Percentiles rank a stretch among this genome's conserved stretches.
phyloP scores from a whole-genome alignment of 257 asterid species.

The Craterostigma plantagineum region DNA sequence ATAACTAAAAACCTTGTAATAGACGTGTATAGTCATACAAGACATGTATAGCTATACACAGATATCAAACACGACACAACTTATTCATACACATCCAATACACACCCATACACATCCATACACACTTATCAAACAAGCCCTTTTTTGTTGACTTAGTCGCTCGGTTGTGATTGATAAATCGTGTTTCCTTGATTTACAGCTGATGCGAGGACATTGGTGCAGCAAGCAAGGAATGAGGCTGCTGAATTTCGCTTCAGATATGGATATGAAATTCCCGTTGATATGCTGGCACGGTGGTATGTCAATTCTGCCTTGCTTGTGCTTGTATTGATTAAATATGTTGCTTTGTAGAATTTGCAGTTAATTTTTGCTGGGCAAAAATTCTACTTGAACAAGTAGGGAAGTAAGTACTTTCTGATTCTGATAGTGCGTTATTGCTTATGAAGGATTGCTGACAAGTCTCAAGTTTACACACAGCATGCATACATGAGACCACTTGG shows the following conservation, averaged over 20 bases:
- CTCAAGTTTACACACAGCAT: slow-evolving; percentile 98
- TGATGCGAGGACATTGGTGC: slow-evolving; percentile 97
- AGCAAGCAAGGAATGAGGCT: slow-evolving; percentile 97
- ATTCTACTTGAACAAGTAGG: not conserved
- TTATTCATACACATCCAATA: too few relatives aligned
- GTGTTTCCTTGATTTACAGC: slow-evolving; percentile 21
- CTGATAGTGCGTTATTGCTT: not conserved
- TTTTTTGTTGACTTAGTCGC: not conserved
- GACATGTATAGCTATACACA: too few relatives aligned
- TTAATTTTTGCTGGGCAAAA: too few relatives aligned
- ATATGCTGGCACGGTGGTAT: slow-evolving; percentile 85
- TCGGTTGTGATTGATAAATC: not conserved
- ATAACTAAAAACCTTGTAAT: too few relatives aligned
- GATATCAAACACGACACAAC: too few relatives aligned
- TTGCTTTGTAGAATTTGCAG: not conserved
- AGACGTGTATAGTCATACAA: too few relatives aligned
- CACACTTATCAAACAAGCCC: too few relatives aligned
- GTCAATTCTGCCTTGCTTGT: not conserved
- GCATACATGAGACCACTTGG: slow-evolving; percentile 99
- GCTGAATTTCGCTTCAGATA: slow-evolving; percentile 82
- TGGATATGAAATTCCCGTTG: slow-evolving; percentile 98
- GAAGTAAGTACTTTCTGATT: not conserved
- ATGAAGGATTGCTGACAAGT: slow-evolving; percentile 97
- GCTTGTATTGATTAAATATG: not conserved
- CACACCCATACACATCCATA: too few relatives aligned